Conservation (phyloP, 495 filamentous ascomycete species). For the Penicillium egyptiacum region DNA sequence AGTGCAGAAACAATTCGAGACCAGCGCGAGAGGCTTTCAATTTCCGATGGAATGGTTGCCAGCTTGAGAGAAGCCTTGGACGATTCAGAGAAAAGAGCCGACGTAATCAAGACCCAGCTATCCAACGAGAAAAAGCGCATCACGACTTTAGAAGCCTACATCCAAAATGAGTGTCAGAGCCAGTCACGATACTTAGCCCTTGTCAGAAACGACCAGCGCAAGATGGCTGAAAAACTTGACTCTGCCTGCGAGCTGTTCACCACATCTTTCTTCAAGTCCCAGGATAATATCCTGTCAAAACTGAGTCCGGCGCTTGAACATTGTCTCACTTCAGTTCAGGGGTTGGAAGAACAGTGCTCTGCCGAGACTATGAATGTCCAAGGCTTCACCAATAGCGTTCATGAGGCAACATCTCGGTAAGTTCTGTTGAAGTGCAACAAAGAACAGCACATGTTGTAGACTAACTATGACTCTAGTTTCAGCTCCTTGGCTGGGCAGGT, state of each 20-base stretch:
- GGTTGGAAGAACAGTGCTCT: conserved; percentile 21
- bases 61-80: conserved; percentile 26
- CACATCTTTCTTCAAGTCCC: conserved; percentile 13
- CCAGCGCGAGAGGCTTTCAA: conserved; percentile 18
- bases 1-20: conserved; percentile 17
- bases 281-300: conserved; percentile 15
- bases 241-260: conserved; percentile 17
- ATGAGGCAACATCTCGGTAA: conserved; percentile 27
- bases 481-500: conserved; percentile 22
- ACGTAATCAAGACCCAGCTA: conserved; percentile 22
- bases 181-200: conserved; percentile 28
- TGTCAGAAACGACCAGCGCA: conserved; percentile 31
- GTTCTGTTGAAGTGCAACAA: neutral
- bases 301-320: conserved; percentile 18
- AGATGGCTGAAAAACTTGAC: conserved; percentile 24
- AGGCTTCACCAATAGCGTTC: conserved; percentile 19
- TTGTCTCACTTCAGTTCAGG: conserved; percentile 19
- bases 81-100: conserved; percentile 17
- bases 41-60: conserved; percentile 15
- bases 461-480: conserved; percentile 18
- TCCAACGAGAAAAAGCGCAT: conserved; percentile 32
- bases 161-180: conserved; percentile 29
- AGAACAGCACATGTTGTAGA: neutral
- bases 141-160: conserved; percentile 33
- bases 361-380: conserved; percentile 22